A percentile compares a stretch with the other conserved stretches of the same genome.
These are phyloP conservation scores for Crucihimalaya himalaica DNA, from an alignment of 345 rosid genomes.

Conservation along the genomic window DNA sequence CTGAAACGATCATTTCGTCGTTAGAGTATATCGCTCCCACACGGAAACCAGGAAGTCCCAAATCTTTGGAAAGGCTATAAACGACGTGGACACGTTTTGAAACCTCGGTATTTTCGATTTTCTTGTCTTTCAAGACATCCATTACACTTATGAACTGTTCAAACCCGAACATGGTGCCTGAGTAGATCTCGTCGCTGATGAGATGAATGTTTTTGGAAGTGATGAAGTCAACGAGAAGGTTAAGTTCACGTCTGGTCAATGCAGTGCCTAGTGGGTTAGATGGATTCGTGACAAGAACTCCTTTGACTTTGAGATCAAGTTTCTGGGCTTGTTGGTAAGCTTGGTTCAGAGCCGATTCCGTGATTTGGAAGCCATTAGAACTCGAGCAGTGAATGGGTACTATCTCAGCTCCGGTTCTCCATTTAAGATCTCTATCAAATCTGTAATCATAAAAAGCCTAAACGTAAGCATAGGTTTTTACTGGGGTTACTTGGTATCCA, in stretches of 20 bases:
- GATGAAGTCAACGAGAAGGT: constrained; percentile 67
- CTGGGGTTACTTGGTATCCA: constrained; percentile 25
- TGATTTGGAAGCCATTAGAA: constrained; percentile 62
- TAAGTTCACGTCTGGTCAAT: constrained; percentile 55
- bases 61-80: constrained; percentile 75
- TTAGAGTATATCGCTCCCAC: constrained; percentile 85
- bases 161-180: constrained; percentile 74
- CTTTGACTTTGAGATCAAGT: constrained; percentile 68
- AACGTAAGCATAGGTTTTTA: constrained; percentile 20
- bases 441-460: constrained; percentile 43
- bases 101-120: constrained; percentile 50
- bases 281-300: constrained; percentile 79
- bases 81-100: constrained; percentile 66
- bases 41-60: constrained; percentile 85
- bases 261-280: constrained; percentile 83
- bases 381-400: constrained; percentile 62
- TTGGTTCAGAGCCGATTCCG: constrained; percentile 57
- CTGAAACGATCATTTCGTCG: constrained; percentile 61
- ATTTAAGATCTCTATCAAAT: constrained; percentile 76
- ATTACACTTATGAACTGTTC: constrained; percentile 64
- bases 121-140: constrained; percentile 64
- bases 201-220: constrained; percentile 62
- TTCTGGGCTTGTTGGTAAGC: constrained; percentile 68
- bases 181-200: constrained; percentile 80
- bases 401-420: constrained; percentile 67